Conservation (phyloP, 192 early-diverging fungal species). For the Backusella liffmaniae region DNA sequence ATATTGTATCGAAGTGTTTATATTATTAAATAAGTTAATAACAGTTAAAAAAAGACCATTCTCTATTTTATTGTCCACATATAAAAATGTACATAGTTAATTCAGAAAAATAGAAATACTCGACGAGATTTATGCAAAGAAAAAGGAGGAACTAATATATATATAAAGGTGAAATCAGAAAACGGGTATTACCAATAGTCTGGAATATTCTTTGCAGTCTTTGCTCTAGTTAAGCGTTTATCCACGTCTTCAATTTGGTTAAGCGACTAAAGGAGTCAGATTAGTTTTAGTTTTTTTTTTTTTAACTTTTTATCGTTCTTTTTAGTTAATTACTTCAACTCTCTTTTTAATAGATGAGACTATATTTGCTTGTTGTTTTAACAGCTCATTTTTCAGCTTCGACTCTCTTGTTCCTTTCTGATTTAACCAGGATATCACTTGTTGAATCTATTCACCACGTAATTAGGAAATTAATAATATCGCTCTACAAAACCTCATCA, state of each 20-base stretch:
- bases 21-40: too few relatives aligned
- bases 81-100: background rate
- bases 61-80: too few relatives aligned
- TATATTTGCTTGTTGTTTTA: constrained; percentile 21
- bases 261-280: background rate
- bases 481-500: background rate
- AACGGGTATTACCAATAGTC: background rate
- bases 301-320: background rate
- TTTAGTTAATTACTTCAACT: constrained; percentile 1
- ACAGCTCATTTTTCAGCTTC: constrained; percentile 42
- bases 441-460: constrained; percentile 59
- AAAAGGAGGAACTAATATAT: background rate
- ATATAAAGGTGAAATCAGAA: background rate
- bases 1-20: too few relatives aligned
- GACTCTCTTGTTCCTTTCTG: constrained; percentile 71
- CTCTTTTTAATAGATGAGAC: constrained; percentile 25
- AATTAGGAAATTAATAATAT: constrained; percentile 43
- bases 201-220: background rate
- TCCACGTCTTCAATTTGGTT: background rate
- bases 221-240: background rate
- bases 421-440: constrained; percentile 73
- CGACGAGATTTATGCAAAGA: background rate
- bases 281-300: background rate
- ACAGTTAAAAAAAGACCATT: too few relatives aligned
- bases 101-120: too few relatives aligned